Evolutionary conservation across 176 grass and related monocot genomes (phyloP), one percentile per base, ranked within the genome.

Genomic region (Oryza punctata): DNA sequence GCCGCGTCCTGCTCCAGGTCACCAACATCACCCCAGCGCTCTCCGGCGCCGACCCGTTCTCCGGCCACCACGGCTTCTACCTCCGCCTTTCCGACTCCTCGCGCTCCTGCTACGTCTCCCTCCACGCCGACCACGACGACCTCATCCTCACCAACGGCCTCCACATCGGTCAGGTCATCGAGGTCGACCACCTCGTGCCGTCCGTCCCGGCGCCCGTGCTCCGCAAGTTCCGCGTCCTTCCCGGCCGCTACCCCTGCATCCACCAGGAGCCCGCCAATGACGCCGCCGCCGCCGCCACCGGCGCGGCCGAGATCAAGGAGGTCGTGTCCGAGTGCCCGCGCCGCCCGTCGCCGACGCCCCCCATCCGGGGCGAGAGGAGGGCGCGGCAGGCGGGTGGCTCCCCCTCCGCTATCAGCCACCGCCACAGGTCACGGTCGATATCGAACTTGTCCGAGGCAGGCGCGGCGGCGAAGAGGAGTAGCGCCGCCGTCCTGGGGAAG

Each of bases 101-200:
- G 19, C 79, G 90, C 86, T 97, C 92, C 57, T 91, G 92, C 78
- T 94, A 93, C 75, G 92, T 97, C 82, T 97, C 95, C 54, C 90
- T 94, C 49, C 84, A 87, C 30, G 54, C 92, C 18, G 92, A 94
- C 30, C 88, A 93, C 67, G 91, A 93, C 47, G 84, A 97, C 44
- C 88, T 97, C 75, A 94, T 94, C 86, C 86, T 94, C 71, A 63
- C 86, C 74, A 86, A 94, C 72, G 86, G 92, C 78, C 95, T 97
- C 84, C 95, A 93, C 77, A 89, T 93, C 50, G 93, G 96, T 23
- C 91, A 95, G 85, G 79, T 98, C 84, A 80, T 98, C 77, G 87
- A 93, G 81, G 82, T 91, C 47, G 85, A 88, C 18, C 75, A 77
- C 77, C 89, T 95, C 85, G 69, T 82, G 40, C 89, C 91, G 12